Evolutionary conservation across 2,329 filamentous ascomycete genomes (phyloP), one percentile per base, ranked within the genome.

Genomic region (Ophiostoma fasciatum): DNA sequence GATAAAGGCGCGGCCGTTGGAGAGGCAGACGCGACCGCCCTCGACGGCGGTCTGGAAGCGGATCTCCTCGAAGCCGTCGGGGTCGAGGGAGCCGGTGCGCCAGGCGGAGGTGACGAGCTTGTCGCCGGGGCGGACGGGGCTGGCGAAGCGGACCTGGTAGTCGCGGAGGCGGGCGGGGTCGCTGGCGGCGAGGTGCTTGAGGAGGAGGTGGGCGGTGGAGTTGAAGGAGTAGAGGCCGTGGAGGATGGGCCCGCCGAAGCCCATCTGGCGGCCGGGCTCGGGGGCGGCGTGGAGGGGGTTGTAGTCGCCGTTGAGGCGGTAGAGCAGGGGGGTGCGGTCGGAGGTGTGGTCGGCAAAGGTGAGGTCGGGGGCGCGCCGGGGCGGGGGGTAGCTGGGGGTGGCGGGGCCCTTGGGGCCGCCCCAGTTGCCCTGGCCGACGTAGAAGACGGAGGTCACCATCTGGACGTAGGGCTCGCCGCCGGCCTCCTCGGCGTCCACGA

Each of bases 151-250:
- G 14, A 84, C 84, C 62, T 88, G 82, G 63, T 88, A 94, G 58
- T 90, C 82, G 59, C 74, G 82, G 47, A 94, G 65, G 50, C 88
- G 92, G 45, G 70, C 70, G 1, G 85, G 81, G 51, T 93, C 72
- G 54, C 78, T 79, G 31, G 68, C 78, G 31, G 83, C 84, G 15
- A 93, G 64, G 27, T 69, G 61, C 56, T 80, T 70, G 37, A 94
- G 62, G 40, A 94, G 62, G 20, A 70, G 75, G 51, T 88, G 82
- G 13, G 71, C 72, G 2, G 81, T 71, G 39, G 71, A 72, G 61
- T 94, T 94, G 78, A 82, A 94, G 48, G 75, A 82, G 62, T 78
- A 93, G 31, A 94, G 65, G 15, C 87, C 87, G 60, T 94, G 85
- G 55, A 93, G 81, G 56, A 94, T 94, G 47, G 74, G 66, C 23